phyloP scores from a whole-genome alignment of 2,329 filamentous ascomycete species.

The Sordariomycetes sp. region DNA sequence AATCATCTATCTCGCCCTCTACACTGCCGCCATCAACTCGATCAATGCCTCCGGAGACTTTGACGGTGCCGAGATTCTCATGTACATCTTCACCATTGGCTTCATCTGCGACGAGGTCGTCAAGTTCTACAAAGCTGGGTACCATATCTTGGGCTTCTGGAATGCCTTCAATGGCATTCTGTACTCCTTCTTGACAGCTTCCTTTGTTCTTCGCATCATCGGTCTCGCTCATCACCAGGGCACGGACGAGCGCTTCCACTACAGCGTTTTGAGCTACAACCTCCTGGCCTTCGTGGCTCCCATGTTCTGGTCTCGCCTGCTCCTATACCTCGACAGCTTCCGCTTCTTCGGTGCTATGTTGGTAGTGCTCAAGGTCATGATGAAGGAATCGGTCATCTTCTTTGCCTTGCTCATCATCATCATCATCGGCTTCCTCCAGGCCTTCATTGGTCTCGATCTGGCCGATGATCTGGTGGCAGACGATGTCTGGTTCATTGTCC shows the following conservation, averaged over 20 bases:
- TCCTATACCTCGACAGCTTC: constrained; percentile 88
- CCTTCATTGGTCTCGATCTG: constrained; percentile 85
- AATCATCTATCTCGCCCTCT: constrained; percentile 72
- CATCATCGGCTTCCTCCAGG: constrained; percentile 81
- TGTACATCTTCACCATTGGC: constrained; percentile 87
- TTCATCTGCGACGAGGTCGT: constrained; percentile 81
- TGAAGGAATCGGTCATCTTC: constrained; percentile 92
- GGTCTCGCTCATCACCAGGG: constrained; percentile 57
- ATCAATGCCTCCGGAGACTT: constrained; percentile 80
- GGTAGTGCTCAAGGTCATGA: constrained; percentile 91
- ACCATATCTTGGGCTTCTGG: constrained; percentile 91
- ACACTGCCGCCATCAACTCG: constrained; percentile 87
- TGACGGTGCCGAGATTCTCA: constrained; percentile 70
- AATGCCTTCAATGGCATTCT: constrained; percentile 86
- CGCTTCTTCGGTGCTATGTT: constrained; percentile 98
- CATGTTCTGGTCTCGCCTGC: constrained; percentile 90
- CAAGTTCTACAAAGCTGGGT: constrained; percentile 92
- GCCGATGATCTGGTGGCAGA: constrained; percentile 62
- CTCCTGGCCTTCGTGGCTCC: constrained; percentile 88
- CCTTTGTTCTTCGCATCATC: constrained; percentile 69
- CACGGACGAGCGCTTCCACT: constrained; percentile 37
- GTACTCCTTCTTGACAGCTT: constrained; percentile 70
- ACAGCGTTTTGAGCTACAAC: constrained; percentile 83
- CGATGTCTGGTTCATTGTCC: constrained; percentile 65
- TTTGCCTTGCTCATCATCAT: constrained; percentile 84